Evolutionary conservation across 2,329 filamentous ascomycete species (phyloP), one percentile per base, ranked within the genome.

Genomic region (Proliferodiscus dingleyae): DNA sequence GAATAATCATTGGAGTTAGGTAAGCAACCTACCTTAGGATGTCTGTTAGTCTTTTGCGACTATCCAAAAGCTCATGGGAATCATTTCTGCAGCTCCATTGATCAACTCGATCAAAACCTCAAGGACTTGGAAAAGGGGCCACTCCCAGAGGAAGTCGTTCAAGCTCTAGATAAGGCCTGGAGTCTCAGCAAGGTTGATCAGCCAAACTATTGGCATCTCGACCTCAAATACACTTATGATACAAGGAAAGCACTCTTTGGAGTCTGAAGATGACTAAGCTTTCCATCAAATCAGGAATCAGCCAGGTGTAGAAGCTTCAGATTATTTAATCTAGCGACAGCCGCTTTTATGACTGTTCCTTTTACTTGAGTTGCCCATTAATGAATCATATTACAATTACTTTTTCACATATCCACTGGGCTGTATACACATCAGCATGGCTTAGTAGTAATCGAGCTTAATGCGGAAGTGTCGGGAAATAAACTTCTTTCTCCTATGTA

Each of bases 131-230:
- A 70, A 50, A 63, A 64, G 69, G 77, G 81, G 0, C 81, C 81
- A 0, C 61, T 87, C 46, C 81, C 81, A 0, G 72, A 82, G 30
- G 81, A 83, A 34, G 78, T 86, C 19, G 67, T 85, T 23, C 68
- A 81, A 57, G 74, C 71, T 10, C 63, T 86, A 51, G 81, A 85
- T 59, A 68, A 81, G 57, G 82, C 81, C 5, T 85, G 82, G 82
- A 54, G 74, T 58, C 63, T 78, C 26, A 68, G 74, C 1, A 80
- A 81, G 62, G 64, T 72, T n/a, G 59, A 63, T 45, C 56, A 58
- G 18, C 54, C 56, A n/a, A 58, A 62, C 24, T 64, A 64, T 38
- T 64, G 60, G 59, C 60, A 61, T 48, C 34, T 60, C 34, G 60
- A 62, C 24, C 44, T 63, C 33, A 58, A 60, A 30, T 58, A 59